phyloP scores from a whole-genome alignment of 305 asterid species.

The Solanum hybrid region DNA sequence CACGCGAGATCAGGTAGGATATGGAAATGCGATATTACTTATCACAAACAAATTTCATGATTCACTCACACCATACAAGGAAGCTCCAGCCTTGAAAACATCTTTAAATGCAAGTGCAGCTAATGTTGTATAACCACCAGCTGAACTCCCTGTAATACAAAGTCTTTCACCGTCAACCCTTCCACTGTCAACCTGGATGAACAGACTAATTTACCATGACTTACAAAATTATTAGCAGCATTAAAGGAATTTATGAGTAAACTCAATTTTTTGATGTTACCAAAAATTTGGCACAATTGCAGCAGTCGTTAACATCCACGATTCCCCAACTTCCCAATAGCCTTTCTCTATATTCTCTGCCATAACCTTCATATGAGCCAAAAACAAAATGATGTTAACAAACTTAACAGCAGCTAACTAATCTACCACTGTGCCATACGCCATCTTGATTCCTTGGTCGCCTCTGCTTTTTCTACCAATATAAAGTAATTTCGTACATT shows the following conservation, averaged over 20 bases:
- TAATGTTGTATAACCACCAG: slow-evolving; percentile 96
- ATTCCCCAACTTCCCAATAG: slow-evolving; percentile 80
- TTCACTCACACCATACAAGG: slow-evolving; percentile 89
- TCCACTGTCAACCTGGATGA: slow-evolving; percentile 67
- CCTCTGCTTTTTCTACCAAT: background rate
- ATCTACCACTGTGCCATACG: background rate
- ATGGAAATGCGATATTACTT: background rate
- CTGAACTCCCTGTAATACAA: slow-evolving; percentile 96
- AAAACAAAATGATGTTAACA: background rate
- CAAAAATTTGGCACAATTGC: slow-evolving; percentile 90
- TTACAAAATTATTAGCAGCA: background rate
- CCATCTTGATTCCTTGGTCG: background rate
- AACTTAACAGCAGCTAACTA: background rate
- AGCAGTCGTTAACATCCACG: slow-evolving; percentile 91
- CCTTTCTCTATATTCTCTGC: slow-evolving; percentile 84
- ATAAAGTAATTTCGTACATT: background rate
- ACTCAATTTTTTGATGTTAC: slow-evolving; percentile 23
- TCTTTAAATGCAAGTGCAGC: slow-evolving; percentile 91
- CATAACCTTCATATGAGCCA: slow-evolving; percentile 62
- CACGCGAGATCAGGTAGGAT: background rate
- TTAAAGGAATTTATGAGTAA: background rate
- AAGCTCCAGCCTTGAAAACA: slow-evolving; percentile 84
- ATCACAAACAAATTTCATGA: background rate
- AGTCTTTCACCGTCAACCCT: slow-evolving; percentile 76
- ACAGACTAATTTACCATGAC: slow-evolving; percentile 11